phyloP scores from a whole-genome alignment of 768 basidiomycete species.

The Arthromyces matolae region DNA sequence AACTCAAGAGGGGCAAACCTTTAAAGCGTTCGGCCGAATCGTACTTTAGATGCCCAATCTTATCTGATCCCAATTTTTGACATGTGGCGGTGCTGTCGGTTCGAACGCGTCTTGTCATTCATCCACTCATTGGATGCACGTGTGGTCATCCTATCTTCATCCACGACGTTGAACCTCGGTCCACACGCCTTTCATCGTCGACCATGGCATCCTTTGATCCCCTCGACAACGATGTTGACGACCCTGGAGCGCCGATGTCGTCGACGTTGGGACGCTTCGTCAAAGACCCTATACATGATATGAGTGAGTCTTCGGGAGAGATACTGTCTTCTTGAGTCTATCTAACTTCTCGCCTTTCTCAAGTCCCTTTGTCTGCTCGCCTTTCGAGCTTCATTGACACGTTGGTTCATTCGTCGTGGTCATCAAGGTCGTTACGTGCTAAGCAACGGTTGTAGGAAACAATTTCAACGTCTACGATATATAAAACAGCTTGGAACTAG shows the following conservation, averaged over 20 bases:
- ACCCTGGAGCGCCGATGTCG: neutral
- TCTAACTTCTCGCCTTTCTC: neutral
- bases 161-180: too few species aligned
- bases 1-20: too few species aligned
- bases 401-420: constrained; percentile 37
- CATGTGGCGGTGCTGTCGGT: too few species aligned
- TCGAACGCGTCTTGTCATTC: too few species aligned
- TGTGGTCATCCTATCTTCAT: too few species aligned
- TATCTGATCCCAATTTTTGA: too few species aligned
- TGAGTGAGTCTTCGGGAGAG: constrained; percentile 2
- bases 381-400: constrained; percentile 60
- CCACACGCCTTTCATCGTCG: too few species aligned
- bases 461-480: constrained; percentile 73
- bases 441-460: constrained; percentile 38
- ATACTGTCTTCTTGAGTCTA: too few species aligned
- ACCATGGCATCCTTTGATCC: too few species aligned
- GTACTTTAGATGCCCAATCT: too few species aligned
- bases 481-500: constrained; percentile 82
- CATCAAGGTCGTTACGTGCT: neutral
- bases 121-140: too few species aligned
- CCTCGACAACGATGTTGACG: neutral
- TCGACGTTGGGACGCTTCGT: constrained; percentile 1
- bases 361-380: constrained; percentile 35
- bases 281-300: constrained; percentile 7
- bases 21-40: too few species aligned